Evolutionary conservation across 257 asterid species (phyloP).

Genomic region (Craterostigma plantagineum): DNA sequence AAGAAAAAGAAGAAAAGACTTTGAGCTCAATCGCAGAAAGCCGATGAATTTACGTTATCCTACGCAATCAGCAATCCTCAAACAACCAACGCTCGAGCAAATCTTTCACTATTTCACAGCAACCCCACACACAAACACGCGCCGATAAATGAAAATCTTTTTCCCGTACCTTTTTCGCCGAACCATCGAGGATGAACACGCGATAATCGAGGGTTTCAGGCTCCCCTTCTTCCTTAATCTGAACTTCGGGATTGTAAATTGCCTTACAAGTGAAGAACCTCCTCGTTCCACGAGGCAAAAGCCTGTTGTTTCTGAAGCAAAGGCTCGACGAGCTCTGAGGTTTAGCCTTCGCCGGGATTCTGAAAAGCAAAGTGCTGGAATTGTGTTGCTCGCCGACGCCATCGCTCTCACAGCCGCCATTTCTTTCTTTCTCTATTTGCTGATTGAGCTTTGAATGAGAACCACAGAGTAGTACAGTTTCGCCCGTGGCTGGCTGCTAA

Average conservation of each 20-base stretch:
- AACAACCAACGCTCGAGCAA: too few relatives aligned
- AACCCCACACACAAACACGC: not conserved
- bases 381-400: constrained; percentile 33
- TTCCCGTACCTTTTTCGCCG: constrained; percentile 58
- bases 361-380: constrained; percentile 32
- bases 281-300: constrained; percentile 24
- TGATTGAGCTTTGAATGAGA: too few relatives aligned
- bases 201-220: constrained; percentile 91
- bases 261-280: constrained; percentile 57
- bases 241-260: constrained; percentile 57
- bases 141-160: too few relatives aligned
- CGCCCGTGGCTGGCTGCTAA: too few relatives aligned
- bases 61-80: too few relatives aligned
- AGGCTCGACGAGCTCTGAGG: constrained; percentile 25
- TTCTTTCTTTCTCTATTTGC: constrained; percentile 4
- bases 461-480: too few relatives aligned
- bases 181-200: constrained; percentile 56
- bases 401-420: constrained; percentile 72
- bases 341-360: constrained; percentile 15
- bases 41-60: too few relatives aligned
- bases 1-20: too few relatives aligned
- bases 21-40: too few relatives aligned
- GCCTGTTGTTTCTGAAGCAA: constrained; percentile 18
- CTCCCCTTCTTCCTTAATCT: constrained; percentile 59
- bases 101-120: too few relatives aligned